Conservation (phyloP, 2,329 filamentous ascomycete genomes). For the Penicillium sp. region DNA sequence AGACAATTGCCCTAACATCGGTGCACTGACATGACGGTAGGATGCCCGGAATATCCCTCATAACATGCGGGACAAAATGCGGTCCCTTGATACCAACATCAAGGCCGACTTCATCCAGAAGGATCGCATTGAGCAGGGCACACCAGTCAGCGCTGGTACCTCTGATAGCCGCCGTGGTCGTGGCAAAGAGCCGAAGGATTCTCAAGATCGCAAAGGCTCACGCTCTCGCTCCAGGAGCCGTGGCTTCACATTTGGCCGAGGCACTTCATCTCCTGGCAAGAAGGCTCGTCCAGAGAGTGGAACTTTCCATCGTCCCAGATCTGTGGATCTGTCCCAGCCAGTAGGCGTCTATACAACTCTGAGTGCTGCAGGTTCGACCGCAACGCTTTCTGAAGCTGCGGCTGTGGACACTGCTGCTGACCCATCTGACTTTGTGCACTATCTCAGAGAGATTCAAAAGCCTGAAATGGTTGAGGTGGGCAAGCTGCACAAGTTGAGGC, state of each 20-base stretch:
- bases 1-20: background rate
- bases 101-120: constrained; percentile 95
- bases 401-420: constrained; percentile 74
- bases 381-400: constrained; percentile 59
- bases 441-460: constrained; percentile 77
- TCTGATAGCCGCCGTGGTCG: constrained; percentile 41
- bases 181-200: constrained; percentile 46
- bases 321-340: constrained; percentile 67
- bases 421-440: constrained; percentile 82
- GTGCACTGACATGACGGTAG: constrained; percentile 48
- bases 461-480: constrained; percentile 88
- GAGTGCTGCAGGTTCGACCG: constrained; percentile 58
- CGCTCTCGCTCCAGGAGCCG: constrained; percentile 63
- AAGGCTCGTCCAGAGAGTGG: constrained; percentile 70
- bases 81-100: constrained; percentile 81
- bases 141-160: constrained; percentile 48
- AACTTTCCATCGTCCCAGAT: constrained; percentile 69
- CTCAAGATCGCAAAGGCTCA: constrained; percentile 49
- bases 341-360: constrained; percentile 58
- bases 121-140: constrained; percentile 71
- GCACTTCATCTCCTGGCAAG: constrained; percentile 71
- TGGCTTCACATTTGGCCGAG: constrained; percentile 76
- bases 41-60: constrained; percentile 92
- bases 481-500: constrained; percentile 86
- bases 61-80: constrained; percentile 93